Percentiles rank a stretch among this genome's conserved stretches.
phyloP scores from a whole-genome alignment of 2,329 filamentous ascomycete genomes.

The Sclerotinia nivalis region DNA sequence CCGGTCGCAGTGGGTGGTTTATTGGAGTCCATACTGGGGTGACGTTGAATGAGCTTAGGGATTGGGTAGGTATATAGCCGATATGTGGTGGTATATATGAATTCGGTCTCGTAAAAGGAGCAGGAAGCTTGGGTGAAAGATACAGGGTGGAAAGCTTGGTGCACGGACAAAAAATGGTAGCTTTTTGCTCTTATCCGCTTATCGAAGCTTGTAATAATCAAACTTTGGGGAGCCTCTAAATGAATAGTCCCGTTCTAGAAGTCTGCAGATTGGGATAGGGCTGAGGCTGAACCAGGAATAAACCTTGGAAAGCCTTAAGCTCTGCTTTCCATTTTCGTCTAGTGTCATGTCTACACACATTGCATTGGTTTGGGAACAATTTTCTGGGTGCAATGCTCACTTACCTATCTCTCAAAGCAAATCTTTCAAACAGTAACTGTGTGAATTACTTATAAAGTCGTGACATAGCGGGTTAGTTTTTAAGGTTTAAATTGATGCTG shows the following conservation, averaged over 20 bases:
- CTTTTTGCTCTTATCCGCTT: conserved; percentile 21
- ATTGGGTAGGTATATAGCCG: background rate
- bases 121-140: conserved; percentile 4
- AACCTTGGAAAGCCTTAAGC: background rate
- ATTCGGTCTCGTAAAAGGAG: background rate
- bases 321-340: background rate
- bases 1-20: background rate
- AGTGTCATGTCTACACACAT: background rate
- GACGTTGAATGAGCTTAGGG: background rate
- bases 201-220: conserved; percentile 10
- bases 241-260: background rate
- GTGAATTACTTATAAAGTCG: background rate
- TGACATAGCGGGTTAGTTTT: background rate
- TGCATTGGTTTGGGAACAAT: background rate
- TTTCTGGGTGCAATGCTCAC: background rate
- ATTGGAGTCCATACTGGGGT: background rate
- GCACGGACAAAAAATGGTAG: conserved; percentile 3
- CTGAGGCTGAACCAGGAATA: conserved; percentile 3
- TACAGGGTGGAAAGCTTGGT: background rate
- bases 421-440: background rate
- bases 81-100: background rate
- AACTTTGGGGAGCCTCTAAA: background rate
- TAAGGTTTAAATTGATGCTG: background rate
- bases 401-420: background rate
- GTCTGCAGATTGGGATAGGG: conserved; percentile 1